Percentiles rank a stretch among this genome's conserved stretches.
phyloP scores from a whole-genome alignment of 1,284 basidiomycete species.

The Singerocomus rubriflavus region DNA sequence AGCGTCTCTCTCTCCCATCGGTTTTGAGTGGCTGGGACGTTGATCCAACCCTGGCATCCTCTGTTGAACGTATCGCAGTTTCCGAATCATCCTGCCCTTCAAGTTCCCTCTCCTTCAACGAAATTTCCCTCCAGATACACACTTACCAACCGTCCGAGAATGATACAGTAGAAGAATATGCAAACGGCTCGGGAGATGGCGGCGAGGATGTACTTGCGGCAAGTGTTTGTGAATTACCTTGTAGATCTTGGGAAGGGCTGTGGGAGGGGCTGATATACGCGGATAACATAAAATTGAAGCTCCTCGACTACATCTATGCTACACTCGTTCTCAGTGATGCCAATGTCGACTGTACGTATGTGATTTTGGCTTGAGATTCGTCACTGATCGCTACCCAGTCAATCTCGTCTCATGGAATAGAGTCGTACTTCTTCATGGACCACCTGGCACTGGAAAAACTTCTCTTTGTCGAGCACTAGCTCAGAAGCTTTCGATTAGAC shows the following conservation, averaged over 20 bases:
- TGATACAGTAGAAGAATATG: constrained; percentile 77
- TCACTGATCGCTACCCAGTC: constrained; percentile 41
- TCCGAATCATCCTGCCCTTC: constrained; percentile 63
- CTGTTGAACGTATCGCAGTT: constrained; percentile 78
- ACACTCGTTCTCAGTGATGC: constrained; percentile 89
- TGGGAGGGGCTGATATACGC: constrained; percentile 92
- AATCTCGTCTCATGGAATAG: constrained; percentile 96
- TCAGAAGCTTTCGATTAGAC: constrained; percentile 91
- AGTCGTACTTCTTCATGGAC: constrained; percentile 91
- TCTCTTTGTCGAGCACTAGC: constrained; percentile 92
- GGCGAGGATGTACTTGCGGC: constrained; percentile 82
- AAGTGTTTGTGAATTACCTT: constrained; percentile 83
- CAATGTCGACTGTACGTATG: constrained; percentile 74
- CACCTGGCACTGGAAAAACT: constrained; percentile 98
- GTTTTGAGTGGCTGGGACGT: constrained; percentile 73
- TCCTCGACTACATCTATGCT: constrained; percentile 93
- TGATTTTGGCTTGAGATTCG: neutral
- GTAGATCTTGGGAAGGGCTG: constrained; percentile 78
- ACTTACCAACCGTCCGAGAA: constrained; percentile 78
- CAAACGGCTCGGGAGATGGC: constrained; percentile 55
- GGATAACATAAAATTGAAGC: constrained; percentile 83
- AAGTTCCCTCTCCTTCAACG: constrained; percentile 52
- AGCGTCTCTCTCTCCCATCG: constrained; percentile 63
- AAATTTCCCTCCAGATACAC: constrained; percentile 73
- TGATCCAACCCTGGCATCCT: constrained; percentile 62